phyloP scores from a whole-genome alignment of 345 rosid species.

The Balakata baccata region DNA sequence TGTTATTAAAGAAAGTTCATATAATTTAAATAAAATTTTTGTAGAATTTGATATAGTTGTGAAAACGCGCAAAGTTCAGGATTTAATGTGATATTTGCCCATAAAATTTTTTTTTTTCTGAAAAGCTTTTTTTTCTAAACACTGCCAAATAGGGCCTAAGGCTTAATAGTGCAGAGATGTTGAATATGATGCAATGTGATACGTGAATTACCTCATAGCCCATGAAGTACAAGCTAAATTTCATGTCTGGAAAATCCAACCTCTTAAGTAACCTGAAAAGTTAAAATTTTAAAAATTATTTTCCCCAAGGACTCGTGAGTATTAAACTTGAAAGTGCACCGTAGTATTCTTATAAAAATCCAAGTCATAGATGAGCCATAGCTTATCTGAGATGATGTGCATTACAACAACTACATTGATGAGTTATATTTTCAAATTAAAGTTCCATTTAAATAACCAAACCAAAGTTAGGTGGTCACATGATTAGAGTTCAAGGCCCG shows the following conservation, averaged over 20 bases:
- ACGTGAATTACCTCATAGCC: conserved; percentile 82
- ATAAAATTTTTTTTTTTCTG: too few relatives aligned
- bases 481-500: neutral
- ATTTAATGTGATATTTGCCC: too few relatives aligned
- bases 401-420: too few relatives aligned
- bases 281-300: neutral
- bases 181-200: neutral
- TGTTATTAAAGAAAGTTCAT: too few relatives aligned
- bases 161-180: neutral
- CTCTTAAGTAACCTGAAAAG: conserved; percentile 71
- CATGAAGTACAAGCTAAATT: conserved; percentile 80
- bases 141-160: too few relatives aligned
- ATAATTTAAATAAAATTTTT: too few relatives aligned
- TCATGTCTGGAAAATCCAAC: conserved; percentile 83
- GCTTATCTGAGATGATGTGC: too few relatives aligned
- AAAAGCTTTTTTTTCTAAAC: too few relatives aligned
- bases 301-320: neutral
- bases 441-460: neutral
- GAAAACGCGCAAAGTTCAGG: too few relatives aligned
- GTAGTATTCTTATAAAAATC: too few relatives aligned
- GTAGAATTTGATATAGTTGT: too few relatives aligned
- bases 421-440: neutral
- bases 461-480: neutral
- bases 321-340: neutral
- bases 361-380: too few relatives aligned